Evolutionary conservation across 495 filamentous ascomycete genomes (phyloP).

Genomic region (Penicillium ucsense): DNA sequence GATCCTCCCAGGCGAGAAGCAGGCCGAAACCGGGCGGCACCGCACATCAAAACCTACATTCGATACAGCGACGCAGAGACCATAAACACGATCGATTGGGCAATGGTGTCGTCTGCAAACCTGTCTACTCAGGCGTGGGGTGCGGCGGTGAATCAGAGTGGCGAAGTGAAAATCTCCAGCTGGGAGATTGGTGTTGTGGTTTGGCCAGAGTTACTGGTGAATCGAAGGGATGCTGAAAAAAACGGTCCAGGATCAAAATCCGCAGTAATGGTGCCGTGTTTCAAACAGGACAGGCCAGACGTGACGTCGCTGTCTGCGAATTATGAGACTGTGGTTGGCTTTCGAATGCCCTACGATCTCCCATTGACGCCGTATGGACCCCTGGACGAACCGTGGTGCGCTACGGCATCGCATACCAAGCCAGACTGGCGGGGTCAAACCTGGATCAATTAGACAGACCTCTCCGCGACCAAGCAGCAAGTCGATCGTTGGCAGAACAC

Average conservation of each 20-base stretch:
- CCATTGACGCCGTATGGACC: constrained; percentile 56
- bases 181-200: constrained; percentile 83
- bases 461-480: no score
- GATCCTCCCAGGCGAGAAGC: constrained; percentile 27
- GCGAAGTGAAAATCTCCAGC: constrained; percentile 61
- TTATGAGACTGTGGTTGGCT: constrained; percentile 40
- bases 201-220: constrained; percentile 60
- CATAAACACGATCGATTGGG: constrained; percentile 64
- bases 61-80: constrained; percentile 44
- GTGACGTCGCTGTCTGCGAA: background rate
- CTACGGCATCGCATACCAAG: constrained; percentile 47
- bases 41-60: constrained; percentile 88
- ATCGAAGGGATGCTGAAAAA: background rate
- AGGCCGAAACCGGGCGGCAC: constrained; percentile 68
- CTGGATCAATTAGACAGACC: constrained; percentile 25
- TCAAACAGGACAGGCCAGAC: constrained; percentile 47
- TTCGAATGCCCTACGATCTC: constrained; percentile 77
- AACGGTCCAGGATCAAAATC: background rate
- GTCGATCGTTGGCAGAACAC: no score
- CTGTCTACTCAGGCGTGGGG: constrained; percentile 89
- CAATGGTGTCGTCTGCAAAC: constrained; percentile 76
- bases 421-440: constrained; percentile 62
- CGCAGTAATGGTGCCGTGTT: constrained; percentile 59
- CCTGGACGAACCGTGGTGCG: constrained; percentile 70
- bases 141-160: constrained; percentile 38